These are phyloP conservation scores for Cercospora sesami DNA, from an alignment of 2,329 filamentous ascomycete species.

Conservation along the genomic window DNA sequence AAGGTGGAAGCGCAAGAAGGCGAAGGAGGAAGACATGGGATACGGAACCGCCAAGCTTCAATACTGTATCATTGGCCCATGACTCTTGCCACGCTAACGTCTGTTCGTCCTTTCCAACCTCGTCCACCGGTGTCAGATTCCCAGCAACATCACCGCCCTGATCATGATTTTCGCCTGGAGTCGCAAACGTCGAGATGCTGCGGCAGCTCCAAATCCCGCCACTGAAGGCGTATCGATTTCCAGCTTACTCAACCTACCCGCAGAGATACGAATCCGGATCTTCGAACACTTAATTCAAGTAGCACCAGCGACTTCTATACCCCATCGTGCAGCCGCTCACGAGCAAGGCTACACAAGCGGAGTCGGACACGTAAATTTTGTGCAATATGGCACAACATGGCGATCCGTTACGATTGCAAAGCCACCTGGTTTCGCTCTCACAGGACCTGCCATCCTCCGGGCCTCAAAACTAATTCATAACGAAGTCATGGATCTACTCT, in stretches of 20 bases:
- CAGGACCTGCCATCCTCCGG: conserved; percentile 15
- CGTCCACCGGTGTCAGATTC: neutral
- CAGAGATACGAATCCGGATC: conserved; percentile 17
- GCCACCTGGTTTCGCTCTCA: conserved; percentile 14
- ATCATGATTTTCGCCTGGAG: neutral
- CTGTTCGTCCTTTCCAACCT: neutral
- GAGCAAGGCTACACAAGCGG: conserved; percentile 11
- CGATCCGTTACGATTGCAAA: conserved; percentile 17
- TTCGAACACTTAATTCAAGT: conserved; percentile 10
- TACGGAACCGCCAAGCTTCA: neutral
- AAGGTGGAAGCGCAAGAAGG: neutral
- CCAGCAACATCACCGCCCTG: neutral
- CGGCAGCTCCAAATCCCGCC: neutral
- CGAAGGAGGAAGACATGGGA: neutral
- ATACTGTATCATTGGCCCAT: neutral
- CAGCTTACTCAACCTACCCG: conserved; percentile 8
- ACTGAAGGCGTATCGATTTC: neutral
- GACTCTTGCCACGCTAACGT: neutral
- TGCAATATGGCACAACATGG: conserved; percentile 11
- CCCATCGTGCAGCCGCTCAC: conserved; percentile 5
- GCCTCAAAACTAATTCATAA: conserved; percentile 13
- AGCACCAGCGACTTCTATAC: neutral
- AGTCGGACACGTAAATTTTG: conserved; percentile 14
- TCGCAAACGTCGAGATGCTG: neutral
- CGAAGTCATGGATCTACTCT: conserved; percentile 19